A percentile compares a stretch with the other conserved stretches of the same genome.
phyloP scores from a whole-genome alignment of 2,329 filamentous ascomycete species.

The Purpureocillium takamizusanense region DNA sequence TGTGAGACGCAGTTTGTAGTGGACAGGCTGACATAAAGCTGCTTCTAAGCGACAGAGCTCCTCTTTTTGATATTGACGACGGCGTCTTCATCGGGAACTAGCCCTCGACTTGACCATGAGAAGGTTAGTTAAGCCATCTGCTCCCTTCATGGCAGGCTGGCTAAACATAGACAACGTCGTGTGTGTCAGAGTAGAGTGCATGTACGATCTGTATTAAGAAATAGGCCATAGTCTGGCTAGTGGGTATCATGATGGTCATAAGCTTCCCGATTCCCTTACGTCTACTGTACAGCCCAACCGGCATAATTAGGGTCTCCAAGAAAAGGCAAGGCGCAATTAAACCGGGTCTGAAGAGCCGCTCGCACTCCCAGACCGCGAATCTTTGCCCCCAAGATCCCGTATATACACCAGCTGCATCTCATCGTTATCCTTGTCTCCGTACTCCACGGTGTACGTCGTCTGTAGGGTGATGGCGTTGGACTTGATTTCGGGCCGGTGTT shows the following conservation, averaged over 20 bases:
- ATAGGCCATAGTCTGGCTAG: no score
- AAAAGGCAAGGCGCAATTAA: not conserved
- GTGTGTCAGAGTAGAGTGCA: no score
- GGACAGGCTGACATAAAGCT: not conserved
- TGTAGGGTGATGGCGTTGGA: slow-evolving; percentile 21
- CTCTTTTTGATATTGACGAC: not conserved
- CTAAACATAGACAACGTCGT: no score
- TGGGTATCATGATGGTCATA: no score
- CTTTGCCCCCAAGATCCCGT: slow-evolving; percentile 11
- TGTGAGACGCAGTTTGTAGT: not conserved
- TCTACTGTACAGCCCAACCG: not conserved
- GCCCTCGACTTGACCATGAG: no score
- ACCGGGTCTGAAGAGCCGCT: not conserved
- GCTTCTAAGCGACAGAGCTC: not conserved
- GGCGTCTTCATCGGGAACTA: not conserved
- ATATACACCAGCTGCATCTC: slow-evolving; percentile 22
- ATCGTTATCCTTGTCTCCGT: slow-evolving; percentile 16
- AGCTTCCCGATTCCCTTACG: not conserved
- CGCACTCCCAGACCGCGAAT: not conserved
- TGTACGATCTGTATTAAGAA: no score
- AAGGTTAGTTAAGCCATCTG: no score
- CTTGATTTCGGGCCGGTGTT: slow-evolving; percentile 9
- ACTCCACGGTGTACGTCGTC: slow-evolving; percentile 25
- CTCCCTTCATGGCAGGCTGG: no score
- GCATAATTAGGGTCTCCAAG: no score